Base-by-base conservation (phyloP, 345 rosid genomes). In the Acer campestre region DNA sequence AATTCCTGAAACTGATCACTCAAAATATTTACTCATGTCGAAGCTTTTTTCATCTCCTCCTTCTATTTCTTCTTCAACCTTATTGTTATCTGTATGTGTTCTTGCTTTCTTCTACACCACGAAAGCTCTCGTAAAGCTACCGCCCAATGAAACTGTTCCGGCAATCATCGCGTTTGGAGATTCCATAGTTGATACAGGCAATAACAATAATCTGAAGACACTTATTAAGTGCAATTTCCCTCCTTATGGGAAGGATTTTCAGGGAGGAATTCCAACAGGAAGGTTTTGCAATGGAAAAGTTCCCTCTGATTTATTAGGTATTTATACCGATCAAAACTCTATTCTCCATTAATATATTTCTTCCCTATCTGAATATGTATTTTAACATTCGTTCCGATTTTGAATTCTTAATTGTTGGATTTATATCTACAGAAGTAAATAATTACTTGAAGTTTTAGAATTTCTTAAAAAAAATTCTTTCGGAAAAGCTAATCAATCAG, bases 161-260 rank as follows among this genome's bases (percentile, higher is more conserved):
- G 97, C 93, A 3, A 1, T 94, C 4, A 53, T 89, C 27, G 93
- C 82, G 70, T 94, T 94, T 17, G 98, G 97, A 16, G 98, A 92
- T 71, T 94, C 98, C 20, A 92, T 94, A 5, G 90, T 90, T 0
- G 98, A 91, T 77, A 75, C 98, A 0, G 97, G 98, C 23, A 94
- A 92, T 79, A 94, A 94, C 83, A 92, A 94, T 79, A 44, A 85
- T 38, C 48, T 92, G 25, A 17, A 14, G 22, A 90, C 97, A 3
- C 22, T 83, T 9, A 27, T 84, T 48, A 92, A 89, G 82, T 80
- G 89, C 77, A 70, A 94, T 75, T 94, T 92, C 79, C 82, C 83
- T 62, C 98, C 98, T 0, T 94, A 93, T 3, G 98, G 98, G 0
- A 53, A 68, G 59, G 89, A 90, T 83, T 94, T 92, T 42, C 12